Conservation (phyloP, 2,329 filamentous ascomycete genomes). For the Trichoderma sp. region DNA sequence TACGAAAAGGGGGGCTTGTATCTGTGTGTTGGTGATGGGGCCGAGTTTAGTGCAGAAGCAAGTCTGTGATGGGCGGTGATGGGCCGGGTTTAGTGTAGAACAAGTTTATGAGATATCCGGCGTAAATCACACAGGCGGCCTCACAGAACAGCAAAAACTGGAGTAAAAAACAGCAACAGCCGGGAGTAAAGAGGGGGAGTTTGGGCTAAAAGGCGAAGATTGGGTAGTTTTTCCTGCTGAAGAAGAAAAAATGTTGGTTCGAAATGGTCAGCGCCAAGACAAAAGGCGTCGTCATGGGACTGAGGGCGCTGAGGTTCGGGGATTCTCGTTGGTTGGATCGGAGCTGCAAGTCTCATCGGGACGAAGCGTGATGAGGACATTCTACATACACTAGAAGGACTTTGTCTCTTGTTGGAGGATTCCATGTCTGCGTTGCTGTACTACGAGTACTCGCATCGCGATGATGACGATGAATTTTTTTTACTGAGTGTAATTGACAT, state of each 20-base stretch:
- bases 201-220: not conserved
- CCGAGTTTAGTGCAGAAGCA: not conserved
- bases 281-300: not conserved
- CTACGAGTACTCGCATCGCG: not conserved
- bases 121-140: not conserved
- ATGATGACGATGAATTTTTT: not conserved
- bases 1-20: not conserved
- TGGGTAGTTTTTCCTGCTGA: too few relatives aligned
- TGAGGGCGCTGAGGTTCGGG: not conserved
- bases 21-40: not conserved
- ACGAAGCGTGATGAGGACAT: not conserved
- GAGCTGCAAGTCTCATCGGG: not conserved
- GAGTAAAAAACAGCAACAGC: too few relatives aligned
- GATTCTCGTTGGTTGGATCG: not conserved
- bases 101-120: not conserved
- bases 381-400: not conserved
- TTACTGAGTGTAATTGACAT: not conserved
- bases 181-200: not conserved
- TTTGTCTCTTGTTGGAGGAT: not conserved
- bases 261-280: not conserved
- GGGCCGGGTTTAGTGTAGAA: not conserved
- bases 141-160: not conserved
- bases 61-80: not conserved
- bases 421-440: not conserved
- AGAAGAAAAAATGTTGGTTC: not conserved